phyloP scores from a whole-genome alignment of 345 rosid genomes.

The Corymbia maculata region DNA sequence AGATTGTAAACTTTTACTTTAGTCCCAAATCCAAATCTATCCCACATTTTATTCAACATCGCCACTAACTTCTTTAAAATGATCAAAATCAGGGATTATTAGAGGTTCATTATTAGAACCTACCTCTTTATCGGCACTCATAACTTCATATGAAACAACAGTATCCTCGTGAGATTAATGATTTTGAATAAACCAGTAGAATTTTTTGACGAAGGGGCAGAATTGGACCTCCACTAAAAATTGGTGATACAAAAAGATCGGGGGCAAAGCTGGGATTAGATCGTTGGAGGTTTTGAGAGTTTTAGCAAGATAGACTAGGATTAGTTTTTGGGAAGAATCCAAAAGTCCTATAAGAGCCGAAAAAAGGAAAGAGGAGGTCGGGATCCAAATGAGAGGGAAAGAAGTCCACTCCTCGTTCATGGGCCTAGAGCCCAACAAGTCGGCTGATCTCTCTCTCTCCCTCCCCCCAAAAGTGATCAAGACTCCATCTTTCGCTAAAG shows the following conservation, averaged over 20 bases:
- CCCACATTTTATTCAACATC: fast-evolving
- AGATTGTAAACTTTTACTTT: not conserved
- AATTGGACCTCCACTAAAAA: too few relatives aligned
- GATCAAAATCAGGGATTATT: not conserved
- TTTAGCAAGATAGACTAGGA: not conserved
- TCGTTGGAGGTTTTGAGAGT: too few relatives aligned
- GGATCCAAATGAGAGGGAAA: not conserved
- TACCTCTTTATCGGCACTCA: fast-evolving
- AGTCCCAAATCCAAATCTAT: not conserved
- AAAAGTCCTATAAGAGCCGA: not conserved
- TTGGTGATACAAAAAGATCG: too few relatives aligned
- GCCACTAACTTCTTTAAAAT: not conserved
- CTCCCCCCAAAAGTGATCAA: too few relatives aligned
- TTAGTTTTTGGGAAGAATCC: not conserved
- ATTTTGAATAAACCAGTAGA: not conserved
- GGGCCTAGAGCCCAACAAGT: not conserved
- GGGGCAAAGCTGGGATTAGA: too few relatives aligned
- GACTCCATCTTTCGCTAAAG: not conserved
- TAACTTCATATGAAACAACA: fast-evolving
- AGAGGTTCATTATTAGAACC: not conserved
- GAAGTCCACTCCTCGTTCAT: not conserved
- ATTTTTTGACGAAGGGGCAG: not conserved
- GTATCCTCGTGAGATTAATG: fast-evolving
- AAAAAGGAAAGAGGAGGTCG: not conserved
- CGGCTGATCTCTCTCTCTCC: not conserved